Evolutionary conservation across 2,329 filamentous ascomycete genomes (phyloP).

Genomic region (Talaromyces rugulosus): DNA sequence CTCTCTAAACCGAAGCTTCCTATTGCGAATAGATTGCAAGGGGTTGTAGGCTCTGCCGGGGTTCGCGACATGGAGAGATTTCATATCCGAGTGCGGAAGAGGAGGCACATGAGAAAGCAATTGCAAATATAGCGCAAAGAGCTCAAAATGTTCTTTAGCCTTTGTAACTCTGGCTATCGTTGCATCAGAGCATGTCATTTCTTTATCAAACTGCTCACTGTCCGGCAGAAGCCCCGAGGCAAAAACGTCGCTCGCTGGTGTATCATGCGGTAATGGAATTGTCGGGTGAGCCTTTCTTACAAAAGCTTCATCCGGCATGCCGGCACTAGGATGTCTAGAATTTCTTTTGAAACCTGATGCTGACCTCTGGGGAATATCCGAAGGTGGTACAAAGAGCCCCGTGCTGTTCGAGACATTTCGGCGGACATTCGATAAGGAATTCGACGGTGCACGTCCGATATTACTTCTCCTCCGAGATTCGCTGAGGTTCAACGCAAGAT

Average conservation of each 20-base stretch:
- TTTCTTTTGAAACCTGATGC: constrained; percentile 13
- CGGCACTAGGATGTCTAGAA: constrained; percentile 20
- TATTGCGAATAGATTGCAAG: constrained; percentile 85
- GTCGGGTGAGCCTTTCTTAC: not conserved
- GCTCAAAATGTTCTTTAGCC: constrained; percentile 78
- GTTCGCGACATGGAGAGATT: constrained; percentile 22
- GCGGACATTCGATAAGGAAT: constrained; percentile 42
- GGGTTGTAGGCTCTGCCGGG: constrained; percentile 80
- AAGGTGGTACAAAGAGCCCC: constrained; percentile 15
- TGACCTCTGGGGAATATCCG: constrained; percentile 14
- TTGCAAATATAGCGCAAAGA: constrained; percentile 78
- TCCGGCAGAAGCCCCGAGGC: constrained; percentile 21
- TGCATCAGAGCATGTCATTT: constrained; percentile 62
- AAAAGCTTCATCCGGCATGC: constrained; percentile 18
- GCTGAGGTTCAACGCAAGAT: constrained; percentile 83
- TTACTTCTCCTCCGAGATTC: constrained; percentile 65
- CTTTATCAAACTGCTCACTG: constrained; percentile 25
- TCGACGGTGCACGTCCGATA: constrained; percentile 52
- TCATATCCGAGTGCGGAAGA: constrained; percentile 38
- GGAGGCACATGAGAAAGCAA: constrained; percentile 76
- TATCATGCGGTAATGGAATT: constrained; percentile 1
- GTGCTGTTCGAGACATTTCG: constrained; percentile 27
- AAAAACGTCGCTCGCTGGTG: not conserved
- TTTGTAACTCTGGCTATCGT: constrained; percentile 80
- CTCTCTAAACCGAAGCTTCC: constrained; percentile 77